A percentile compares a stretch with the other conserved stretches of the same genome.
phyloP scores from a whole-genome alignment of 2,329 filamentous ascomycete genomes.

The Arthrobotrys iridis region DNA sequence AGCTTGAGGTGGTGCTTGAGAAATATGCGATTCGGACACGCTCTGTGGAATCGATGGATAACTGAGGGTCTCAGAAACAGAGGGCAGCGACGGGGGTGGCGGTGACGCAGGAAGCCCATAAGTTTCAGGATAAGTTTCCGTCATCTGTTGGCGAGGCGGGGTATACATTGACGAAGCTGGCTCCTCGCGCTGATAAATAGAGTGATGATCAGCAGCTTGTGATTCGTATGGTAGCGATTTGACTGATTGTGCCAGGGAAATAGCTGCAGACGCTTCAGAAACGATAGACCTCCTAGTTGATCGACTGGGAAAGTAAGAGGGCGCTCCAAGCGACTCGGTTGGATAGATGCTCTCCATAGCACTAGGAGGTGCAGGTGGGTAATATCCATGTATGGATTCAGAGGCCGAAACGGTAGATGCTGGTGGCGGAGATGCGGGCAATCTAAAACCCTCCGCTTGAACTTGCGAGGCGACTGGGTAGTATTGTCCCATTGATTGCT shows the following conservation, averaged over 20 bases:
- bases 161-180: not conserved
- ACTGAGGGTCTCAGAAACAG: constrained; percentile 28
- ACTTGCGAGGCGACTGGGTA: constrained; percentile 11
- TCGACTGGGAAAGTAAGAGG: not conserved
- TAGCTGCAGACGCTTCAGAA: not conserved
- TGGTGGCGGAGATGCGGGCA: constrained; percentile 44
- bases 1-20: not conserved
- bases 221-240: not conserved
- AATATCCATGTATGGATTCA: constrained; percentile 1
- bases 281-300: not conserved
- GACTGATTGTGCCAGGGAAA: not conserved
- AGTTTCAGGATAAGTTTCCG: not conserved
- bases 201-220: not conserved
- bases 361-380: constrained; percentile 39
- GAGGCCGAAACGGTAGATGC: constrained; percentile 22
- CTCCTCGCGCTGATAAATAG: not conserved
- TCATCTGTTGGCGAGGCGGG: not conserved
- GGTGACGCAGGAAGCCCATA: constrained; percentile 36
- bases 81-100: constrained; percentile 36
- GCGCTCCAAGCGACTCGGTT: not conserved
- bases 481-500: not conserved
- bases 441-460: constrained; percentile 23
- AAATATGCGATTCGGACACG: not conserved
- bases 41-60: constrained; percentile 39
- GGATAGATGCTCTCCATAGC: constrained; percentile 35